A percentile compares a stretch with the other conserved stretches of the same genome.
Conservation (phyloP, 1,139 yeast species). For the Pichia sp. region DNA sequence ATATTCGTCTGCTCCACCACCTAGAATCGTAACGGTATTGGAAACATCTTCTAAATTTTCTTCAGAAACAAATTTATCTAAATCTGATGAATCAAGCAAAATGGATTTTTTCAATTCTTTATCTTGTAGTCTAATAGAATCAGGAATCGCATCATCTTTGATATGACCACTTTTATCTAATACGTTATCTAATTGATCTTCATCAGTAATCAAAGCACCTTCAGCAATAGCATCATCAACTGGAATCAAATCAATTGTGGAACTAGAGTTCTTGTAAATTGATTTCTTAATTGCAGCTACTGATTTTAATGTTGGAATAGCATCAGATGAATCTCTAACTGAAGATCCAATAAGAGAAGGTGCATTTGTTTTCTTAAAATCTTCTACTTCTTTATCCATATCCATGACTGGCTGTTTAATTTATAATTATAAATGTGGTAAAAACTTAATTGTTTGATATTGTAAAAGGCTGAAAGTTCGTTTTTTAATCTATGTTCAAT, state of each 20-base stretch:
- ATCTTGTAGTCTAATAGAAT: conserved; percentile 2
- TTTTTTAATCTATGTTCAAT: too few relatives aligned
- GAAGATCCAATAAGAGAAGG: conserved; percentile 56
- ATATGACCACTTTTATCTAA: conserved; percentile 49
- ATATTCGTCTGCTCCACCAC: conserved; percentile 28
- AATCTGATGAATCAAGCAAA: conserved; percentile 1
- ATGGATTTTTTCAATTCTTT: background rate
- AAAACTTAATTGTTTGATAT: too few relatives aligned
- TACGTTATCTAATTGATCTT: conserved; percentile 43
- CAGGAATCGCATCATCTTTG: conserved; percentile 39
- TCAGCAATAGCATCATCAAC: conserved; percentile 53
- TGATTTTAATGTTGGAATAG: conserved; percentile 7
- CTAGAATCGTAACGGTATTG: conserved; percentile 19
- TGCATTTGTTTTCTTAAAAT: conserved; percentile 42
- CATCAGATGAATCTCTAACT: conserved; percentile 35
- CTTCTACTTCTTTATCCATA: conserved; percentile 49
- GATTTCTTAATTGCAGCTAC: conserved; percentile 18
- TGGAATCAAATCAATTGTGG: conserved; percentile 33
- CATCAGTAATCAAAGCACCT: conserved; percentile 56
- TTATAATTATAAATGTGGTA: too few relatives aligned
- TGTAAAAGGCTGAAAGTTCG: too few relatives aligned
- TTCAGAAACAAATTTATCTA: conserved; percentile 3
- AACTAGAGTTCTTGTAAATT: conserved; percentile 18
- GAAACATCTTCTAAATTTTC: conserved; percentile 6
- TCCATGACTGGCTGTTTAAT: conserved; percentile 35